A percentile compares a stretch with the other conserved stretches of the same genome.
phyloP scores from a whole-genome alignment of 2,329 filamentous ascomycete species.

The Diatrype stigma region DNA sequence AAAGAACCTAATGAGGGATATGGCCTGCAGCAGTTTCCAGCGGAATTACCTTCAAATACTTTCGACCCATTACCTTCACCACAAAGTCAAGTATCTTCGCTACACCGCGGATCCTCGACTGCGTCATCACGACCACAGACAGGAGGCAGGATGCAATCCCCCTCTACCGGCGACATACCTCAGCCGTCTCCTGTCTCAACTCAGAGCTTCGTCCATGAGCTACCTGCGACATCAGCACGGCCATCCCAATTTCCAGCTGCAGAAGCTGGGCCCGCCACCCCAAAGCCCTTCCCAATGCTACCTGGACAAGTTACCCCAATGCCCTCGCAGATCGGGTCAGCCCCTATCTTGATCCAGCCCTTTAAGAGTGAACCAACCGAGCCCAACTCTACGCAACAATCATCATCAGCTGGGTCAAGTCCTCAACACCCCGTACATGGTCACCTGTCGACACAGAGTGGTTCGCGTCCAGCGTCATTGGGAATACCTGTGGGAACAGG shows the following conservation, averaged over 20 bases:
- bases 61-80: constrained; percentile 17
- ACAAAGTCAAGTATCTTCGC: constrained; percentile 26
- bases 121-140: constrained; percentile 13
- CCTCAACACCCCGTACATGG: neutral
- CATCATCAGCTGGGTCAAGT: neutral
- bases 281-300: constrained; percentile 25
- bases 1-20: neutral
- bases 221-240: neutral
- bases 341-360: constrained; percentile 5
- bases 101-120: constrained; percentile 20
- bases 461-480: neutral
- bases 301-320: constrained; percentile 26
- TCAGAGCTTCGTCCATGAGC: neutral
- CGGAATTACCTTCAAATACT: neutral
- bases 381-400: neutral
- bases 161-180: neutral
- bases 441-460: neutral
- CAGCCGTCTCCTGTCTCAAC: neutral
- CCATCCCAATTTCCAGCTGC: neutral
- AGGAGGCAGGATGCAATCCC: neutral
- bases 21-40: neutral
- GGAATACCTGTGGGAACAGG: neutral
- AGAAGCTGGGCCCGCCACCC: neutral
- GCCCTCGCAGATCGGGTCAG: constrained; percentile 23
- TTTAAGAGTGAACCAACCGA: neutral